Evolutionary conservation across 345 rosid genomes (phyloP), one percentile per base, ranked within the genome.

Genomic region (Microthlaspi erraticum): DNA sequence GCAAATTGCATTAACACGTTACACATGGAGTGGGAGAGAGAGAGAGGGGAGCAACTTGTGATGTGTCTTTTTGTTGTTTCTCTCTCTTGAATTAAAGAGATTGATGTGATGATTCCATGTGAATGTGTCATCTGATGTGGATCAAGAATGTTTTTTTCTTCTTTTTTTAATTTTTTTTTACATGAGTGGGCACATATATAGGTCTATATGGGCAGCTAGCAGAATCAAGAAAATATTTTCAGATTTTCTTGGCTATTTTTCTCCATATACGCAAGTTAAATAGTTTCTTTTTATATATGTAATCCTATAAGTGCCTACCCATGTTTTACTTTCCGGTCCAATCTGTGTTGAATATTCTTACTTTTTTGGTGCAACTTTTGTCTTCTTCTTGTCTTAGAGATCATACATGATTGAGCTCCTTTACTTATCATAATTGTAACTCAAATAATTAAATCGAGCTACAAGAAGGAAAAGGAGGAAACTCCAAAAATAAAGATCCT

Each of bases 101-200:
- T 68, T 68, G 74, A 75, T 68, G 74, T 68, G 79, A 68, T 60
- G 41, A 57, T 59, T 53, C 62, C 68, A 76, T 76, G 79, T 76
- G 79, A 69, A 76, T 76, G 71, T 76, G 71, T 69, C 75, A 76
- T 76, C 60, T 48, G 70, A 69, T 68, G 75, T 76, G 55, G 61
- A 62, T 69, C 75, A 70, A 48, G 71, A 70, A 70, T 69, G 52
- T 45, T 62, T 52, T 56, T 74, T 16, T 52, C 33, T 3, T 42
- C n/a, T 23, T 26, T 5, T 26, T 26, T 26, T 0, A 3, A 16
- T 26, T n/a, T 56, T 38, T 55, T 64, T 73, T 44, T 54, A 36
- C 65, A 68, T 75, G 74, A 75, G 60, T 70, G 75, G 79, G 66
- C 79, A 76, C 74, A 69, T 62, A 63, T 62, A 75, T 60, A 57